These are phyloP conservation scores for Trichothecium sympodiale DNA, from an alignment of 2,329 filamentous ascomycete genomes.

Conservation along the genomic window DNA sequence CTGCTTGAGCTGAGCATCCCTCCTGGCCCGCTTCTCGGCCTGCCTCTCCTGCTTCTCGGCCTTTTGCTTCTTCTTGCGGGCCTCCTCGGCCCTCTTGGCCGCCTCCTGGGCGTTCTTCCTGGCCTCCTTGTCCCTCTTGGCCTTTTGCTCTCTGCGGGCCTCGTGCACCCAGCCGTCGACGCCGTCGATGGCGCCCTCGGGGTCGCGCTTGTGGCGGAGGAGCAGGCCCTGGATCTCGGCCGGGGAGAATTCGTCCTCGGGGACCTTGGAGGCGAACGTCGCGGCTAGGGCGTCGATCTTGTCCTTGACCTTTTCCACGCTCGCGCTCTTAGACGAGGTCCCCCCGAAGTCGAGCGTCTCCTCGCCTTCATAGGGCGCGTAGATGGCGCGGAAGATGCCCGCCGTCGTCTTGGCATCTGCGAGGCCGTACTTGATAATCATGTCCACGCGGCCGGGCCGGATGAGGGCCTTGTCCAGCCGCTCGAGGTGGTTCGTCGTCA, in stretches of 20 bases:
- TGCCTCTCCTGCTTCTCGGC: constrained; percentile 12
- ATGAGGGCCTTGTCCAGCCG: constrained; percentile 52
- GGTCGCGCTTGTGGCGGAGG: constrained; percentile 42
- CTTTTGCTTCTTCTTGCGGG: constrained; percentile 16
- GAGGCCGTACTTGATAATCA: constrained; percentile 43
- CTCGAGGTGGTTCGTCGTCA: constrained; percentile 55
- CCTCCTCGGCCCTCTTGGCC: constrained; percentile 18
- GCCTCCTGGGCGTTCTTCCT: constrained; percentile 20
- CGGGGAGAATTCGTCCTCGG: constrained; percentile 44
- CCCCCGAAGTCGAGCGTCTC: constrained; percentile 1
- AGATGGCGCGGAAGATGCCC: constrained; percentile 48
- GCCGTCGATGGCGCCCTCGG: constrained; percentile 33
- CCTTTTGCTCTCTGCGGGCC: constrained; percentile 30
- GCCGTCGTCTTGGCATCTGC: constrained; percentile 41
- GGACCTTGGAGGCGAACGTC: constrained; percentile 39
- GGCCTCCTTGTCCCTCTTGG: constrained; percentile 23
- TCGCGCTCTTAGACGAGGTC: constrained; percentile 9
- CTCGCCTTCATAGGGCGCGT: constrained; percentile 35
- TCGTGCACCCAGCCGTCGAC: constrained; percentile 38
- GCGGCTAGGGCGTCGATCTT: constrained; percentile 33
- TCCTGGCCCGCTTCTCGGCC: constrained; percentile 12
- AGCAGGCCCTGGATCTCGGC: constrained; percentile 51
- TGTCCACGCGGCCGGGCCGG: constrained; percentile 51
- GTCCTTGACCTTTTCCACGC: constrained; percentile 18
- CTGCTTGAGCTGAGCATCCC: constrained; percentile 12